Conservation (phyloP, 2,329 filamentous ascomycete genomes). For the Neopestalotiopsis clavispora region DNA sequence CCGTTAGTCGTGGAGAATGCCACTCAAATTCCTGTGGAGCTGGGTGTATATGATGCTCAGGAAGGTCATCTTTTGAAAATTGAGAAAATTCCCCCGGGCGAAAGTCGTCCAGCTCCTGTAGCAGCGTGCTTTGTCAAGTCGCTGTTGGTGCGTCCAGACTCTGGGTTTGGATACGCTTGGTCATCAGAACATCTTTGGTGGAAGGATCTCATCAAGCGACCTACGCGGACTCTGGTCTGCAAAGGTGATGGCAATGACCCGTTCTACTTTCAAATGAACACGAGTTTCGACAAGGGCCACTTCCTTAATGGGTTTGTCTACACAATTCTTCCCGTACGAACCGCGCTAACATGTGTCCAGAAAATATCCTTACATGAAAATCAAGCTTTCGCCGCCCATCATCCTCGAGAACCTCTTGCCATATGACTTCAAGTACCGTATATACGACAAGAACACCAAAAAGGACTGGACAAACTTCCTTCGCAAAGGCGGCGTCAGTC, state of each 20-base stretch:
- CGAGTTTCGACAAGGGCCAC: constrained; percentile 81
- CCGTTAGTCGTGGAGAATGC: constrained; percentile 93
- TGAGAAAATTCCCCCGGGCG: constrained; percentile 94
- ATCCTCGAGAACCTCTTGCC: constrained; percentile 94
- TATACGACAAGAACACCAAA: constrained; percentile 98
- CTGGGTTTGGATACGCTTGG: constrained; percentile 97
- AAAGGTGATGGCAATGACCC: constrained; percentile 85
- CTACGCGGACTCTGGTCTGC: constrained; percentile 87
- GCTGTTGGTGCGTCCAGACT: constrained; percentile 85
- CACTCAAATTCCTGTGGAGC: constrained; percentile 92
- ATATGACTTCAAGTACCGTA: constrained; percentile 98
- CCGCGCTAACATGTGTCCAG: constrained; percentile 47
- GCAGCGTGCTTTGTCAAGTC: constrained; percentile 91
- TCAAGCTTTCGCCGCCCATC: constrained; percentile 89
- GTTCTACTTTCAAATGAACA: constrained; percentile 97
- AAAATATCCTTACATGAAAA: constrained; percentile 91
- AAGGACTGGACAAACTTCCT: constrained; percentile 99
- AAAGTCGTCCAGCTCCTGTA: constrained; percentile 86
- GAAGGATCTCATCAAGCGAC: constrained; percentile 85
- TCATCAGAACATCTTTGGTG: constrained; percentile 89
- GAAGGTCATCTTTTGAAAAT: constrained; percentile 94
- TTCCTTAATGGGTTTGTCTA: constrained; percentile 72
- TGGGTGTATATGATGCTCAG: constrained; percentile 86
- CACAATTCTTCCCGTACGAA: background rate
- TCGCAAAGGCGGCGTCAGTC: constrained; percentile 93